phyloP scores from a whole-genome alignment of 768 basidiomycete genomes.

The Hydnum rufescens region DNA sequence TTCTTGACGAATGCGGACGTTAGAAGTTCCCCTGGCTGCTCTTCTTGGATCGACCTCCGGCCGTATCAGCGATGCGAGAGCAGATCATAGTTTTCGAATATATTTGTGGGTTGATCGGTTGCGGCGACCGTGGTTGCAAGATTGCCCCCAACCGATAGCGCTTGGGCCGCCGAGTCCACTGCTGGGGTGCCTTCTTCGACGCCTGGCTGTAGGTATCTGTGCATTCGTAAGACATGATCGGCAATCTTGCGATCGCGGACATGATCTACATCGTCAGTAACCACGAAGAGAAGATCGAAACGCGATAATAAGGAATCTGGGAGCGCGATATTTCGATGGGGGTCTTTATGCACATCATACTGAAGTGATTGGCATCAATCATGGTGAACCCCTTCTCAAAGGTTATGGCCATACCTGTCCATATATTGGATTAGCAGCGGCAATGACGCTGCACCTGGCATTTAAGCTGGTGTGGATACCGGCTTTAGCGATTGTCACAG shows the following conservation, averaged over 20 bases:
- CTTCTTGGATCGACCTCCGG: conserved; percentile 29
- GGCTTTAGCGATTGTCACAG: conserved; percentile 97
- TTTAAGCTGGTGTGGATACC: conserved; percentile 98
- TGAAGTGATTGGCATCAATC: conserved; percentile 22
- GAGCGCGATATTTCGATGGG: conserved; percentile 94
- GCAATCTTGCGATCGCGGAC: conserved; percentile 83
- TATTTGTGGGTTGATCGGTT: neutral
- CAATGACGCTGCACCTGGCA: conserved; percentile 92
- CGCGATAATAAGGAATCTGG: conserved; percentile 95
- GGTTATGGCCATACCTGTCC: conserved; percentile 46
- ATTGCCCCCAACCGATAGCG: conserved; percentile 76
- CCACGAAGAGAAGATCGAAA: conserved; percentile 95
- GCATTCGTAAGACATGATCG: conserved; percentile 93
- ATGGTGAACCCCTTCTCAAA: neutral
- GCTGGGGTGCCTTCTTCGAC: conserved; percentile 77
- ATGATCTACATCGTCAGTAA: conserved; percentile 96
- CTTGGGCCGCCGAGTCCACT: conserved; percentile 72
- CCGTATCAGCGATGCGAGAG: conserved; percentile 45
- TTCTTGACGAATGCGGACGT: conserved; percentile 93
- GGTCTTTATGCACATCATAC: conserved; percentile 99
- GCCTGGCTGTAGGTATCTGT: conserved; percentile 89
- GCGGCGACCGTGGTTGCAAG: too few species aligned
- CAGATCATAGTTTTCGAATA: conserved; percentile 92
- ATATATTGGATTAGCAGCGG: conserved; percentile 97
- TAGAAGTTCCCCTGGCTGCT: conserved; percentile 53